Base-by-base conservation (phyloP, 805 yeast species). In the Ogataea corticis region DNA sequence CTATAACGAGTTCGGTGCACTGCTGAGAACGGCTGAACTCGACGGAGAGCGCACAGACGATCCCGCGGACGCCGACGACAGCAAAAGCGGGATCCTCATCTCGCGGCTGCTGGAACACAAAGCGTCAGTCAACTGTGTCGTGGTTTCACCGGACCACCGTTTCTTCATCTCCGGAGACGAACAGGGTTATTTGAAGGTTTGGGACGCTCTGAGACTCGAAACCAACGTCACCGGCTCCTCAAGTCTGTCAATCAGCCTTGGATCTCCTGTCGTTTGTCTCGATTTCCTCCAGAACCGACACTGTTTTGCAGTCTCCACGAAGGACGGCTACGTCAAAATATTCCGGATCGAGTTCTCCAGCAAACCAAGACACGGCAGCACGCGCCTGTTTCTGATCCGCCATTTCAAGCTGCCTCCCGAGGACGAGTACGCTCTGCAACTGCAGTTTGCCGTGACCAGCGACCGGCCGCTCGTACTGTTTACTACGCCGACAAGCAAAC, bases 151-250 rank as follows among this genome's bases (percentile, higher is more conserved):
- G 0, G 82, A 84, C 23, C 75, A 80, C 13, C 76, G 77, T 18
- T 84, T 79, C 51, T 82, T 92, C 51, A 68, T 89, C 2, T 82
- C 94, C 2, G 96, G 90, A 2, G 87, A 94, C 7, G 85, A 82
- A 38, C 75, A 76, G 23, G 96, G 97, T 0, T 59, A 68, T 1
- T 57, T 94, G 32, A 84, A 80, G 51, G 64, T 92, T 0, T 94
- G 97, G 97, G 95, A 88, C 58, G 65, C 83, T 0, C 56, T 68
- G 9, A 78, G 81, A 46, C 66, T 91, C 30, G 88, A 83, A 42
- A 76, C 76, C 44, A 85, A 84, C 33, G 77, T 82, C 3, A 67
- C 76, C 9, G 76, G 77, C 25, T 67, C 74, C 3, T 73, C 88
- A 0, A 62, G 71, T 7, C 51, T 78, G 7, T 67, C 77, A 1